These are phyloP conservation scores for Pseudogymnoascus verrucosus DNA, from an alignment of 2,329 filamentous ascomycete genomes.

Conservation along the genomic window DNA sequence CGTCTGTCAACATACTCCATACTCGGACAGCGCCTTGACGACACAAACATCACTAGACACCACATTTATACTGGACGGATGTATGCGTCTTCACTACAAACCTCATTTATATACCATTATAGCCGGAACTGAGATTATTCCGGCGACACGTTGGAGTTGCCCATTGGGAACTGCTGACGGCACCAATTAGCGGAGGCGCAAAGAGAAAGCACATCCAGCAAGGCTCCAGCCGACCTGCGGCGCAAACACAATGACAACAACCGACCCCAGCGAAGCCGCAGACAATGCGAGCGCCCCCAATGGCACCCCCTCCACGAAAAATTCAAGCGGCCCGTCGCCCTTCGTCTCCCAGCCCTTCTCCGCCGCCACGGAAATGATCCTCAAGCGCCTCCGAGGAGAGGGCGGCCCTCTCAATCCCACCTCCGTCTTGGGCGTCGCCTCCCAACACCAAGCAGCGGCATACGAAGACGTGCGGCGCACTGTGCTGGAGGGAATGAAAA, in stretches of 20 bases:
- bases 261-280: neutral
- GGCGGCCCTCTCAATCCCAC: slow-evolving; percentile 16
- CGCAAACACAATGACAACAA: neutral
- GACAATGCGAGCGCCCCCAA: neutral
- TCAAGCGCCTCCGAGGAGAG: slow-evolving; percentile 26
- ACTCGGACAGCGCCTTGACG: neutral
- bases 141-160: neutral
- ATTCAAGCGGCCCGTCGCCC: neutral
- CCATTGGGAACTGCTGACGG: neutral
- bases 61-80: neutral
- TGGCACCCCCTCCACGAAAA: neutral
- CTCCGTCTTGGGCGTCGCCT: neutral
- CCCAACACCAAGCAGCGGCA: slow-evolving; percentile 17
- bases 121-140: neutral
- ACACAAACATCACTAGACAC: neutral
- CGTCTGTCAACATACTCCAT: neutral
- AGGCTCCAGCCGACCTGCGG: neutral
- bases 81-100: neutral
- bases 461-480: slow-evolving; percentile 30
- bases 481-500: slow-evolving; percentile 29
- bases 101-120: neutral
- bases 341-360: slow-evolving; percentile 20
- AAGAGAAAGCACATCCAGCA: neutral
- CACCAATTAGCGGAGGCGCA: neutral
- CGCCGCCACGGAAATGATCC: slow-evolving; percentile 30